phyloP scores from a whole-genome alignment of 139 green algal species.

The Micromonas commoda region DNA sequence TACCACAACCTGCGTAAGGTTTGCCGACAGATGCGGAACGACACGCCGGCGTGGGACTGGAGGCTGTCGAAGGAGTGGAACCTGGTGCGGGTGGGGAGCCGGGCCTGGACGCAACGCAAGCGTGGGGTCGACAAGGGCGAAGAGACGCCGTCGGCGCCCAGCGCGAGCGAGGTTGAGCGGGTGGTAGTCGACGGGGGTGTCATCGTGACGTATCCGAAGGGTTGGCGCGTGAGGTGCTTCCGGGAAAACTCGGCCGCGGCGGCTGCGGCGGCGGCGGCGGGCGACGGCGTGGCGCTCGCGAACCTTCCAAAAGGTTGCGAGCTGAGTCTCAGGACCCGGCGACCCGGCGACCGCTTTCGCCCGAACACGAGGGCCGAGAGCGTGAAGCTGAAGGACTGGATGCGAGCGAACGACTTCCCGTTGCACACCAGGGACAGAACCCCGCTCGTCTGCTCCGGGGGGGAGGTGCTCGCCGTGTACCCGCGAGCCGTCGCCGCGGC shows the following conservation, averaged over 20 bases:
- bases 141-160: neutral
- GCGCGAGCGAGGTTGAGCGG: neutral
- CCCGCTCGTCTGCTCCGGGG: neutral
- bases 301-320: neutral
- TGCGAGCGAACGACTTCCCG: neutral
- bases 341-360: neutral
- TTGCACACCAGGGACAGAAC: neutral
- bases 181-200: too few relatives aligned
- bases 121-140: neutral
- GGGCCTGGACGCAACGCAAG: neutral
- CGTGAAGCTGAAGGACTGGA: neutral
- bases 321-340: neutral
- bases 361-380: neutral
- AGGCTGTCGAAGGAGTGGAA: neutral
- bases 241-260: neutral
- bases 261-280: too few relatives aligned
- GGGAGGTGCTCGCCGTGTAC: neutral
- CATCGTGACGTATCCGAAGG: neutral
- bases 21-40: neutral
- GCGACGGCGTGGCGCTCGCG: neutral
- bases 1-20: neutral
- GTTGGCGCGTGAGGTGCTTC: neutral
- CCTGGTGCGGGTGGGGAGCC: neutral
- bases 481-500: neutral
- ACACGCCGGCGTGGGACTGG: neutral